Base-by-base conservation (phyloP, 2,329 filamentous ascomycete species). In the Hymenoscyphus fraxineus region DNA sequence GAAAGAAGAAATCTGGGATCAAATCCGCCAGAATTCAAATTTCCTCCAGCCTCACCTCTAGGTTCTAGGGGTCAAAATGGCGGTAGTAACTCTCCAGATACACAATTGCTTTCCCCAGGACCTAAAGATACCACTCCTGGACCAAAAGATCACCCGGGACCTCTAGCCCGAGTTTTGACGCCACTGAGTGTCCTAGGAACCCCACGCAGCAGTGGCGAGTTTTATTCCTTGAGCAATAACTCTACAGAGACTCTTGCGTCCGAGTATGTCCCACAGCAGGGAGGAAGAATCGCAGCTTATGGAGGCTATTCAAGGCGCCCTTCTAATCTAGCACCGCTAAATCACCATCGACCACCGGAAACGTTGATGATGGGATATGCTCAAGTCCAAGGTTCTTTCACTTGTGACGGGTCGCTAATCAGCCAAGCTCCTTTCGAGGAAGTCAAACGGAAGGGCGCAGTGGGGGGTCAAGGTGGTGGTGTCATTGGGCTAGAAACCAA, bases 291-390 rank as follows among this genome's bases (percentile, higher is more conserved):
- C 2, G 80, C 84, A 67, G 72, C 81, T 15, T 79, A 83, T 66
- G 73, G 72, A 35, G 61, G 67, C 12, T 73, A 76, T 63, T 65
- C 67, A 56, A 77, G 82, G 60, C 77, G 80, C 69, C 74, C 77
- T 61, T 84, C 83, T 55, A 78, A 76, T 64, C 69, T 80, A 64
- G 78, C 56, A 66, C 76, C 67, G 62, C 74, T 76, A 65, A 78
- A 79, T 67, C 78, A 79, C 58, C 75, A 80, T 51, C 81, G 79
- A 71, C 76, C 81, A 47, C 87, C 91, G 0, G 93, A 98, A 75
- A 88, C 89, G 1, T 79, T 99, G 62, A 96, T 99, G 87, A 99
- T 99, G 95, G 95, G 93, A 0, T 99, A 96, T 77, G 94, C 92
- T 2, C 95, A 99, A 72, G 86, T 98, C 2, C 91, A 92, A 76